Evolutionary conservation across 1,139 yeast species (phyloP).

Genomic region (Casaregolazyma suthepensis): DNA sequence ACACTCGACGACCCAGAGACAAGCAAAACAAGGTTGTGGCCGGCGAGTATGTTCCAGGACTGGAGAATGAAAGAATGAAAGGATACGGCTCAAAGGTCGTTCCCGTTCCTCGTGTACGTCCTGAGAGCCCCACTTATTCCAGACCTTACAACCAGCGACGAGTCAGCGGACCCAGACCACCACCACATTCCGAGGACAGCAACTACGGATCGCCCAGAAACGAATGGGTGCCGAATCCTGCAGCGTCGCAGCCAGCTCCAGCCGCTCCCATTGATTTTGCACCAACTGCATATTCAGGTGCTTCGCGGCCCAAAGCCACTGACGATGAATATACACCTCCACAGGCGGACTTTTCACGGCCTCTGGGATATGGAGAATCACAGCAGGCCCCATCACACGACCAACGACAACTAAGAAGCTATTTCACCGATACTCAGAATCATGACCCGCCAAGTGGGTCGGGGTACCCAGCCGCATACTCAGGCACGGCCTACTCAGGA

Average conservation of each 20-base stretch:
- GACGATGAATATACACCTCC: constrained; percentile 2
- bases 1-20: constrained; percentile 1
- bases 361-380: background rate
- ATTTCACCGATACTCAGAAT: background rate
- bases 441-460: background rate
- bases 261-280: constrained; percentile 8
- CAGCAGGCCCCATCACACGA: background rate
- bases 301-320: constrained; percentile 8
- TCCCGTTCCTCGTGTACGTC: constrained; percentile 25
- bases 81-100: constrained; percentile 31
- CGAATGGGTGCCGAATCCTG: constrained; percentile 1
- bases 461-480: too few relatives aligned
- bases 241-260: background rate
- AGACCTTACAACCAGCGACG: constrained; percentile 8
- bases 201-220: background rate
- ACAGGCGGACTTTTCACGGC: background rate
- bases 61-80: constrained; percentile 23
- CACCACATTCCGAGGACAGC: constrained; percentile 3
- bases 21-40: constrained; percentile 22
- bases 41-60: constrained; percentile 29
- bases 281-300: constrained; percentile 15
- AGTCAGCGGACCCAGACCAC: constrained; percentile 18
- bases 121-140: constrained; percentile 7
- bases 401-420: background rate
- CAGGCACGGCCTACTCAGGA: background rate